Conservation (phyloP, 208 protist species). For the Wallacemonas rigidus region DNA sequence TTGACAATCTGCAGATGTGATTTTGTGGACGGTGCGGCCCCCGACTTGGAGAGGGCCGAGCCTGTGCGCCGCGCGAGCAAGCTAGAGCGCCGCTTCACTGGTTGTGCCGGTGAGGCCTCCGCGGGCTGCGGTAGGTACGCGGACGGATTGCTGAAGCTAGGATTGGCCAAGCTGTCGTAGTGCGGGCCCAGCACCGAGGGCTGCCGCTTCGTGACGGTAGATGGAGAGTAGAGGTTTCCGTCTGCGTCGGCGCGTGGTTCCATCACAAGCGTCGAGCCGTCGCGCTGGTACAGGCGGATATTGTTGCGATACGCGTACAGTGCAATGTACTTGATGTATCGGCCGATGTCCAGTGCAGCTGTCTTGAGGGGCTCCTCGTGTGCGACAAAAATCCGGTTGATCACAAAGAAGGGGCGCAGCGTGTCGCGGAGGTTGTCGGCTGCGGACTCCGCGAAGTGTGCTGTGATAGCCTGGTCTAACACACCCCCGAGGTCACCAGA, state of each 20-base stretch:
- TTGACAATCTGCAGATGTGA: conserved; percentile 30
- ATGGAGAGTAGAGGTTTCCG: conserved; percentile 40
- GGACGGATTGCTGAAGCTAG: conserved; percentile 30
- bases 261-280: conserved; percentile 32
- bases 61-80: neutral
- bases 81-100: conserved; percentile 8
- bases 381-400: conserved; percentile 49
- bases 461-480: conserved; percentile 78
- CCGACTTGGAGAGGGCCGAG: conserved; percentile 18
- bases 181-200: conserved; percentile 57
- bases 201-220: conserved; percentile 18
- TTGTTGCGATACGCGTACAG: conserved; percentile 64
- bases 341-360: conserved; percentile 57
- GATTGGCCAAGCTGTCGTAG: conserved; percentile 59
- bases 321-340: conserved; percentile 85
- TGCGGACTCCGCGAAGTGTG: conserved; percentile 75
- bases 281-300: conserved; percentile 30
- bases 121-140: conserved; percentile 50
- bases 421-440: conserved; percentile 36
- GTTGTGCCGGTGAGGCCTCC: neutral
- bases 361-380: conserved; percentile 36
- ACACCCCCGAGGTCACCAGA: conserved; percentile 60
- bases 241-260: conserved; percentile 48
- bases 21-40: neutral
- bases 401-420: conserved; percentile 54